Base-by-base conservation (phyloP, 108 stramenopile genomes). In the Conticribra guillardii region DNA sequence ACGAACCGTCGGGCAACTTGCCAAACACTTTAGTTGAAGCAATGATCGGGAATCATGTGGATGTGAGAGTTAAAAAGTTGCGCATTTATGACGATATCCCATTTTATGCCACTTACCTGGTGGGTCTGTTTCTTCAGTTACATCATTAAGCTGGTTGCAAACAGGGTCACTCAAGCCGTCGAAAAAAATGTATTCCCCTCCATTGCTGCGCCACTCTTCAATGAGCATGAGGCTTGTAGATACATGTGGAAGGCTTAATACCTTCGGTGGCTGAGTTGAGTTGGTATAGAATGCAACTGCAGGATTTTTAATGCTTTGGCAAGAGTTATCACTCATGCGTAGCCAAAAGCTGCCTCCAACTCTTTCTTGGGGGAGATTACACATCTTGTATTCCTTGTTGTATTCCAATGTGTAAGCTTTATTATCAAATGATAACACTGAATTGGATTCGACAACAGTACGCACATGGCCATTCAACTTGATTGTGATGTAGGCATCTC, bases 371-470 rank as follows among this genome's bases (percentile, higher is more conserved):
- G 60, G 54, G 46, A 46, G 47, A 14, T 5, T 8, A 29, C 80
- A 80, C 69, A 80, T 80, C 29, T 54, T 21, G 65, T 80, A 80
- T 34, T 71, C 80, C 44, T 34, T 80, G 54, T 76, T 80, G 50
- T 63, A 80, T 21, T 76, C 58, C 34, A 80, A 76, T 18, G 63
- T 22, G 41, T 55, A 67, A 27, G 26, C 26, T 3, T 18, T 2
- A 32, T 67, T 55, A 16, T 54, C 54, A 28, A 67, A 67, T 2
- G 26, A 67, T 67, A 31, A n/a, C n/a, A n/a, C n/a, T n/a, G 66
- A 55, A 8, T 44, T 53, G 24, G 54, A 21, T 0, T 28, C 7
- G 15, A 80, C 74, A 0, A 70, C 65, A 47, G 74, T 76, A 4
- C 80, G 69, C 28, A 80, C 63, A 53, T 71, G 69, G 17, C 80